phyloP scores from a whole-genome alignment of 768 basidiomycete species.

The Lentinula detonsa region DNA sequence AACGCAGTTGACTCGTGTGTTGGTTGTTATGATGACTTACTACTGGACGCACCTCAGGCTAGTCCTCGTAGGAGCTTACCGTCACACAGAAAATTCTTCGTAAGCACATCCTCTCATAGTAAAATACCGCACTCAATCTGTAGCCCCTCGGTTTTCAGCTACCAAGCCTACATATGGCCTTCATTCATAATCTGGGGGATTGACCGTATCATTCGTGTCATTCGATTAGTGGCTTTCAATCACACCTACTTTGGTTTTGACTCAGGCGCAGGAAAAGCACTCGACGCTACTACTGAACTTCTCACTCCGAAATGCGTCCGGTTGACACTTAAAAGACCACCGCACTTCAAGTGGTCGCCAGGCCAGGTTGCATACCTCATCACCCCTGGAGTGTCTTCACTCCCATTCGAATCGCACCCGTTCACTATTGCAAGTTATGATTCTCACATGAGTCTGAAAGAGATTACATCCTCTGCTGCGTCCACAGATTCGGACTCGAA shows the following conservation, averaged over 20 bases:
- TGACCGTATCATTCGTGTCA: constrained; percentile 33
- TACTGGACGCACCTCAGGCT: constrained; percentile 8
- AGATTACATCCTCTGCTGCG: neutral
- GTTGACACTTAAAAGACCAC: constrained; percentile 31
- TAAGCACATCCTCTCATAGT: neutral
- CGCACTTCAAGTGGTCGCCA: constrained; percentile 37
- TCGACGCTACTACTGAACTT: constrained; percentile 26
- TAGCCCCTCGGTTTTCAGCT: constrained; percentile 10
- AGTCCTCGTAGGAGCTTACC: constrained; percentile 24
- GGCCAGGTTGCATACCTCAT: constrained; percentile 45
- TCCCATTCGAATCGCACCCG: constrained; percentile 44
- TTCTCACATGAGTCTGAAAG: constrained; percentile 12
- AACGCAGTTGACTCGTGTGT: neutral
- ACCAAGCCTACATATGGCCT: constrained; percentile 27
- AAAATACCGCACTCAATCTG: neutral
- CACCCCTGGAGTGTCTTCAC: constrained; percentile 35
- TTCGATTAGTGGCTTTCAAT: constrained; percentile 31
- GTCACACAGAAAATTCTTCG: constrained; percentile 17
- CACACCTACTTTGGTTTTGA: constrained; percentile 26
- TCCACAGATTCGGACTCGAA: constrained; percentile 2
- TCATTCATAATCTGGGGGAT: constrained; percentile 35
- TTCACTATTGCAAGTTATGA: constrained; percentile 42
- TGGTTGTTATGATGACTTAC: constrained; percentile 5
- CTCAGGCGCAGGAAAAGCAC: constrained; percentile 6
- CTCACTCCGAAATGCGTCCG: constrained; percentile 34